A percentile compares a stretch with the other conserved stretches of the same genome.
phyloP scores from a whole-genome alignment of 2,329 filamentous ascomycete genomes.

The Talaromyces sp. region DNA sequence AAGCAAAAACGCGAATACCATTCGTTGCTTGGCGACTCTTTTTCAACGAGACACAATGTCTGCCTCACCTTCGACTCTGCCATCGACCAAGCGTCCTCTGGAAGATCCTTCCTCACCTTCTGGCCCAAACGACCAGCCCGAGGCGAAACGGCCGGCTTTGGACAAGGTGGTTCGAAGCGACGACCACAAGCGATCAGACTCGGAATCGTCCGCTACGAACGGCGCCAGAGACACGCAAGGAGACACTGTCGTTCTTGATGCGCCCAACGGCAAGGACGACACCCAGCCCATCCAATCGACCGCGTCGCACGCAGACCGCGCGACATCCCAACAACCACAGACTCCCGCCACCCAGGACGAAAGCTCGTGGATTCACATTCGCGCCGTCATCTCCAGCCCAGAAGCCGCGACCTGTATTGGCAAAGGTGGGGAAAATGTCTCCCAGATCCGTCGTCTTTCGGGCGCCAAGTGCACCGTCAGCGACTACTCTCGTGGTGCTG shows the following conservation, averaged over 20 bases:
- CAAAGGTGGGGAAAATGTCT: slow-evolving; percentile 97
- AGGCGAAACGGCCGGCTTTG: slow-evolving; percentile 92
- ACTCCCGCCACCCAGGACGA: slow-evolving; percentile 66
- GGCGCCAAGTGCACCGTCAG: slow-evolving; percentile 98
- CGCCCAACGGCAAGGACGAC: slow-evolving; percentile 53
- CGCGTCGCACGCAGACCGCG: slow-evolving; percentile 49
- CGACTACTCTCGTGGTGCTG: slow-evolving; percentile 94
- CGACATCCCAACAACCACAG: slow-evolving; percentile 35
- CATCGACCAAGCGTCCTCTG: slow-evolving; percentile 75
- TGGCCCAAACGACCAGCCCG: slow-evolving; percentile 83
- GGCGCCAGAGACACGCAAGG: slow-evolving; percentile 47
- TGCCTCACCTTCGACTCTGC: slow-evolving; percentile 50
- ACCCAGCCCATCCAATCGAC: slow-evolving; percentile 57
- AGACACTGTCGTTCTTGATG: slow-evolving; percentile 65
- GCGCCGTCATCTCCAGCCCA: slow-evolving; percentile 92
- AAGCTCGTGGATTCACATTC: slow-evolving; percentile 92
- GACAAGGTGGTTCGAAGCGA: slow-evolving; percentile 80
- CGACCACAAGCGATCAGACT: slow-evolving; percentile 41
- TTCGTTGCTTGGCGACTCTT: slow-evolving; percentile 13
- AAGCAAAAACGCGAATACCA: slow-evolving; percentile 4
- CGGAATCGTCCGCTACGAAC: slow-evolving; percentile 31
- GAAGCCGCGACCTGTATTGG: slow-evolving; percentile 97
- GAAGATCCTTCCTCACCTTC: slow-evolving; percentile 96
- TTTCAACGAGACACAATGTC: slow-evolving; percentile 60
- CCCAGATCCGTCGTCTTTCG: slow-evolving; percentile 89